Evolutionary conservation across 306 rosid genomes (phyloP).

Genomic region (Spatholobus suberectus): DNA sequence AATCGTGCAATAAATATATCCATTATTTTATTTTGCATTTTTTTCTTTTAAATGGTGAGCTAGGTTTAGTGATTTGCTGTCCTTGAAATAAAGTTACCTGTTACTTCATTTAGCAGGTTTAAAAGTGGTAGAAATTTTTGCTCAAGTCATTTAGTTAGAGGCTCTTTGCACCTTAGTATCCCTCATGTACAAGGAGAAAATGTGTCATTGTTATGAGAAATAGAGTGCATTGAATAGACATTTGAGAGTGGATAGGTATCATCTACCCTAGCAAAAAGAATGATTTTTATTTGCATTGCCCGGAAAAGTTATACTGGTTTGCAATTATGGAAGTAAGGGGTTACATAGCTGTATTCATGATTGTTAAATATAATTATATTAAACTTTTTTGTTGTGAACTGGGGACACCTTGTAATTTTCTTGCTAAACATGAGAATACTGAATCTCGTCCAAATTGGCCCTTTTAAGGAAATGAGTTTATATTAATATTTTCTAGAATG

Average conservation of each 20-base stretch:
- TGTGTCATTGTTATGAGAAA: slow-evolving; percentile 29
- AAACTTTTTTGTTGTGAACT: not conserved
- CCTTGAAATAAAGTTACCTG: slow-evolving; percentile 3
- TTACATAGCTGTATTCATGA: slow-evolving; percentile 6
- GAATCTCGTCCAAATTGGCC: slow-evolving; percentile 17
- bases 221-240: slow-evolving; percentile 18
- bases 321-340: slow-evolving; percentile 3
- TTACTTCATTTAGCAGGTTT: slow-evolving; percentile 15
- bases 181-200: slow-evolving; percentile 19
- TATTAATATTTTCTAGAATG: slow-evolving; percentile 8
- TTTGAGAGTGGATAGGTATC: slow-evolving; percentile 31
- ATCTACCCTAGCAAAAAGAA: not conserved
- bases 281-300: slow-evolving; percentile 7
- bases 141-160: slow-evolving; percentile 8
- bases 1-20: slow-evolving; percentile 22
- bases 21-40: not conserved
- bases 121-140: not conserved
- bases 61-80: slow-evolving; percentile 6
- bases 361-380: not conserved
- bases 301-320: slow-evolving; percentile 18
- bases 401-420: slow-evolving; percentile 21
- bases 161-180: slow-evolving; percentile 27
- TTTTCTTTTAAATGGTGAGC: not conserved
- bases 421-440: slow-evolving; percentile 30
- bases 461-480: slow-evolving; percentile 30